Evolutionary conservation across 1,284 basidiomycete genomes (phyloP), one percentile per base, ranked within the genome.

Genomic region (Ceratorhiza oryzae-sativae): DNA sequence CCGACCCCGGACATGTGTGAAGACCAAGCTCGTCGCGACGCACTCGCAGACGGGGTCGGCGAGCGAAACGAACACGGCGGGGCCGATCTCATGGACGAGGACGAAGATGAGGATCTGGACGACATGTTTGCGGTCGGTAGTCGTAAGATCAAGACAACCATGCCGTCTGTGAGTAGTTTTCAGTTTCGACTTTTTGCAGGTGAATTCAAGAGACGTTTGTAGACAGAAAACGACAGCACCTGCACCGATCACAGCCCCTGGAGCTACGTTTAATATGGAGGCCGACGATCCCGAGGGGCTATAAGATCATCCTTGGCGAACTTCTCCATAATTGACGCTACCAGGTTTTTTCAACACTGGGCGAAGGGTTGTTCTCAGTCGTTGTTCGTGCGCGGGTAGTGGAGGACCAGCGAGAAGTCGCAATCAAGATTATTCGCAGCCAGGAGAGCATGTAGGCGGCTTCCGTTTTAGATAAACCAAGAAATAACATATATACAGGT

Each of bases 301-400:
- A 99, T 80, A 89, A 90, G 73, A 88, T 97, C 74, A 95, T 97
- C 60, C 87, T 98, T 4, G 97, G 97, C 59, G 97, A 99, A 81
- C 88, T 96, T 72, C 84, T 98, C n/a, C 94, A 97, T 77, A 87
- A 89, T 48, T 95, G 94, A 1, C 87, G 92, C 53, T 99, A 98
- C 80, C 95, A 98, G 79, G 94, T 99, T 12, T 97, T 93, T 76
- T 95, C 94, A 36, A 94, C 89, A 58, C 85, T 99, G 12, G 97
- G 97, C 39, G 96, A 97, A 79, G 97, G 97, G 72, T 99, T 99
- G 95, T 99, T 99, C 81, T 94, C 95, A 48, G 94, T 93, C 60
- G 97, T 99, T 46, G 95, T 98, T 25, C 87, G 92, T 56, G 96
- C 96, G 8, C 90, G 93, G 58, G 83, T 95, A 36, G 87, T 91